phyloP scores from a whole-genome alignment of 495 filamentous ascomycete species.

The Zalerion maritima region DNA sequence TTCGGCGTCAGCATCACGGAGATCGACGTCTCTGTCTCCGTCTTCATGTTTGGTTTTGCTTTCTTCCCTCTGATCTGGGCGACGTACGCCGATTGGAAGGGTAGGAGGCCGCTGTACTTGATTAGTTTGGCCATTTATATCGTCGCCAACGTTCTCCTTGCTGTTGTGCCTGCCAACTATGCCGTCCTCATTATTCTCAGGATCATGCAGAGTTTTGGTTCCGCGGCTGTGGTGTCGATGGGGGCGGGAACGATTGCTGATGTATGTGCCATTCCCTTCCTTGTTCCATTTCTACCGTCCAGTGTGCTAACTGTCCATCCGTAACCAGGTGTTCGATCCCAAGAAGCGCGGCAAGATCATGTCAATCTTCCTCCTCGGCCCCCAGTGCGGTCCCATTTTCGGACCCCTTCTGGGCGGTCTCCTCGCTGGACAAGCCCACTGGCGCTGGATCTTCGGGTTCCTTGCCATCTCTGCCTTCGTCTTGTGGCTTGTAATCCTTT shows the following conservation, averaged over 20 bases:
- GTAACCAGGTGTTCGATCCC: too few relatives aligned
- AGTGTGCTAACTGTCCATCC: too few relatives aligned
- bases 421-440: conserved; percentile 9
- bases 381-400: conserved; percentile 17
- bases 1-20: conserved; percentile 10
- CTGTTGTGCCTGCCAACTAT: conserved; percentile 14
- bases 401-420: conserved; percentile 17
- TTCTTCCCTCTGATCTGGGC: conserved; percentile 15
- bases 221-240: conserved; percentile 14
- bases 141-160: conserved; percentile 17
- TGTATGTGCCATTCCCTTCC: too few relatives aligned
- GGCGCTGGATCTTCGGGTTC: conserved; percentile 24
- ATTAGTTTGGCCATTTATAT: conserved; percentile 12
- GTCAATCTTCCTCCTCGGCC: conserved; percentile 16
- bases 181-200: conserved; percentile 14
- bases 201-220: conserved; percentile 16
- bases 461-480: conserved; percentile 11
- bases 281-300: too few relatives aligned
- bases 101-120: conserved; percentile 16
- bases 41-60: conserved; percentile 18
- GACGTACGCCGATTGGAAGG: conserved; percentile 10
- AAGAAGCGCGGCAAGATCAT: conserved; percentile 11
- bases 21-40: conserved; percentile 18
- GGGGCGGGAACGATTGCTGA: conserved; percentile 21
- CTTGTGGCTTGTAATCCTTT: conserved; percentile 14